Evolutionary conservation across 2,329 filamentous ascomycete genomes (phyloP).

Genomic region (Erysiphe neolycopersici): DNA sequence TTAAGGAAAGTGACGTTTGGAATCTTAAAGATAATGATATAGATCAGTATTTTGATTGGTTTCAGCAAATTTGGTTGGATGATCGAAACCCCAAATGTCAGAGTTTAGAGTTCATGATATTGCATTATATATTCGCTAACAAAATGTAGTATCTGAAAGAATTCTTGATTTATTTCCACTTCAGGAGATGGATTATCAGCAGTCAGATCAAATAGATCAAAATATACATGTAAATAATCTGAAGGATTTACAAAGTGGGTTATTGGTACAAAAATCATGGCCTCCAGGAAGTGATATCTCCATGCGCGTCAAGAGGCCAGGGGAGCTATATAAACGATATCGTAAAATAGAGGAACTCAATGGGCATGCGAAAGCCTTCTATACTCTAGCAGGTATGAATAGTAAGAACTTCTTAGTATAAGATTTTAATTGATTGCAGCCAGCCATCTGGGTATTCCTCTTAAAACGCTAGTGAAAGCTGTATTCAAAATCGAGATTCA

Average conservation of each 20-base stretch:
- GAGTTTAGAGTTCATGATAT: neutral
- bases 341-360: conserved; percentile 18
- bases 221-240: conserved; percentile 5
- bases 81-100: conserved; percentile 16
- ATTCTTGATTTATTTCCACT: conserved; percentile 15
- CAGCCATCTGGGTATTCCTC: conserved; percentile 7
- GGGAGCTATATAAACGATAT: conserved; percentile 15
- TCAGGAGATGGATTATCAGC: conserved; percentile 1
- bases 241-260: conserved; percentile 8
- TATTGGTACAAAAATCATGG: conserved; percentile 9
- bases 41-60: conserved; percentile 60
- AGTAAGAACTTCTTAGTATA: neutral
- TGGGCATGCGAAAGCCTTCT: conserved; percentile 17
- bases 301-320: conserved; percentile 11
- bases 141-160: conserved; percentile 11
- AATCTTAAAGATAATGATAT: conserved; percentile 32
- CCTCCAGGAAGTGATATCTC: conserved; percentile 3
- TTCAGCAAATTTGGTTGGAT: conserved; percentile 35
- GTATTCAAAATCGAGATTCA: conserved; percentile 11
- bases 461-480: conserved; percentile 7
- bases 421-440: conserved; percentile 4
- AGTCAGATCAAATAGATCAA: conserved; percentile 8
- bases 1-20: conserved; percentile 34
- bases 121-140: neutral
- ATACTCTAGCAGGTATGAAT: conserved; percentile 17